Evolutionary conservation across 768 basidiomycete genomes (phyloP), one percentile per base, ranked within the genome.

Genomic region (Tylopilus intermedius): DNA sequence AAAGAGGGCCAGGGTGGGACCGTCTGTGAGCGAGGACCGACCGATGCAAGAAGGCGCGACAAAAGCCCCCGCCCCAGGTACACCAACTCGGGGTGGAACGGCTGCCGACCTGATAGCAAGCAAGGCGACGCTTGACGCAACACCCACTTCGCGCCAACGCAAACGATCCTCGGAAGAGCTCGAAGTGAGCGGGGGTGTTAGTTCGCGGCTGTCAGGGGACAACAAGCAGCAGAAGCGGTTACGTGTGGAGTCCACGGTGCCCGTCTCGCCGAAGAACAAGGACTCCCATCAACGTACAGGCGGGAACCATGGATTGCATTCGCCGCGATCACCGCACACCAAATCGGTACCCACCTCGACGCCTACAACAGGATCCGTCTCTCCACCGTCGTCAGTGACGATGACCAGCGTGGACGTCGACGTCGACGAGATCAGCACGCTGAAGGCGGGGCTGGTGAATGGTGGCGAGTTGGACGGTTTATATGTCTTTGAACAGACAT

Each of bases 111-210:
- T 27, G 0, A 24, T 2, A 3, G 22, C 30, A 9, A 21, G 49
- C 42, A 51, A 54, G 15, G 55, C 47, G 8, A 43, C 29, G 27
- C 49, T 56, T 7, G 54, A 51, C 0, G 26, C 49, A 2, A 55
- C 60, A 3, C 59, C 61, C 15, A 5, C 18, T 1, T 38, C 63
- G 4, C 67, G 72, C 18, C 62, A 72, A 58, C 67, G 72, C 52
- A 80, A 80, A 55, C 73, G 79, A 21, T 73, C 75, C 33, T 80
- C 79, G 30, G 79, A 79, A 55, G 79, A 80, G 57, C 66, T 79
- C 21, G 74, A 76, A 0, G 42, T 58, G 26, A 44, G 47, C 30
- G 56, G 53, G 2, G 44, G 54, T 14, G 41, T 35, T 4, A 58
- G 50, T 13, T 45, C 56, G 2, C 61, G 54, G 27, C 56, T 57